Conservation (phyloP, 2,329 filamentous ascomycete species). For the Botryotinia narcissicola region DNA sequence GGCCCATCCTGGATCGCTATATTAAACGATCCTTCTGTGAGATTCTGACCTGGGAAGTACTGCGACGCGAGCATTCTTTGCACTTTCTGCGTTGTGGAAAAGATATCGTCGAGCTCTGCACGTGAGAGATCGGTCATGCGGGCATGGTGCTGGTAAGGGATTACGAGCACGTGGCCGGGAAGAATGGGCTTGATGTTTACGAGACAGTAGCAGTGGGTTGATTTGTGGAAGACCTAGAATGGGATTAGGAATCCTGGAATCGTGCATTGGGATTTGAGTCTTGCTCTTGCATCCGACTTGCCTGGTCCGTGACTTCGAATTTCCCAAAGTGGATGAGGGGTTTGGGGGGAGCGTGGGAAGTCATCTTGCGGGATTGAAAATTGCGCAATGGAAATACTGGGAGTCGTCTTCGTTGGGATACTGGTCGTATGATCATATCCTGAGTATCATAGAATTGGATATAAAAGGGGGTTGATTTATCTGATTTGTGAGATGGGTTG, state of each 20-base stretch:
- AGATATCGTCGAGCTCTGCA: constrained; percentile 64
- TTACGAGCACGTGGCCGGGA: constrained; percentile 90
- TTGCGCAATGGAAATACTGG: neutral
- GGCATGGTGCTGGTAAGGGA: constrained; percentile 65
- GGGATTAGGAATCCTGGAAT: neutral
- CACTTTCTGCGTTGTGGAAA: constrained; percentile 79
- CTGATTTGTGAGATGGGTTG: neutral
- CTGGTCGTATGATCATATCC: neutral
- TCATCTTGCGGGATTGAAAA: constrained; percentile 5
- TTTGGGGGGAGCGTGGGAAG: constrained; percentile 24
- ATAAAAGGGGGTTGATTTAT: neutral
- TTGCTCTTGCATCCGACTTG: constrained; percentile 37
- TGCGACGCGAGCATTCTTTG: constrained; percentile 67
- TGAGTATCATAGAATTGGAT: neutral
- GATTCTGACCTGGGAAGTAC: constrained; percentile 57
- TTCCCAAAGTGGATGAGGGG: constrained; percentile 66
- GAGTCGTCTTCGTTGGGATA: neutral
- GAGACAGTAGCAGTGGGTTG: constrained; percentile 76
- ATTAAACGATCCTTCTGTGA: constrained; percentile 73
- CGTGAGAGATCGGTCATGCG: constrained; percentile 52
- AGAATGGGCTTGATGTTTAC: constrained; percentile 95
- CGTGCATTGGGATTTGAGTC: neutral
- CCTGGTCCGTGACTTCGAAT: constrained; percentile 73
- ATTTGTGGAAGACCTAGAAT: constrained; percentile 78
- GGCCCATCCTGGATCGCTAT: constrained; percentile 91